Conservation (phyloP, 768 basidiomycete species). For the Lentinula sp. region DNA sequence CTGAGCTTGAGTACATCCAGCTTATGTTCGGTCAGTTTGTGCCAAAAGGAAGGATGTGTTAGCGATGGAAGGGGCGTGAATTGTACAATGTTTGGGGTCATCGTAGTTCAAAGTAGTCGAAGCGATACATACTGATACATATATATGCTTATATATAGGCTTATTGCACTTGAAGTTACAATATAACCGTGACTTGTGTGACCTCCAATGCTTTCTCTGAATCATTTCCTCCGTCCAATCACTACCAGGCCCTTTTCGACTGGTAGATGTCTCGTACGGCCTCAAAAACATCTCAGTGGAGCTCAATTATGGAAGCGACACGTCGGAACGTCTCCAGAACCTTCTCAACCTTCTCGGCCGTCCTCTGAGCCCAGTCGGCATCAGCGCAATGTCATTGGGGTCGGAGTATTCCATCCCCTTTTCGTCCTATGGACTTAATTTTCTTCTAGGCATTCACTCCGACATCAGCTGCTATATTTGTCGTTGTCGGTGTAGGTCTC, state of each 20-base stretch:
- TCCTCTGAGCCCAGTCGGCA: not conserved
- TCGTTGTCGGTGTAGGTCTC: conserved; percentile 76
- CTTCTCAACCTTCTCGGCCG: not conserved
- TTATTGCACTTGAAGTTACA: no score
- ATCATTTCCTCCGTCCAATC: not conserved
- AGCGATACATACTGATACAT: no score
- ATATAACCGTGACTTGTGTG: not conserved
- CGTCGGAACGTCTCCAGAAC: not conserved
- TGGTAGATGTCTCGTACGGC: not conserved
- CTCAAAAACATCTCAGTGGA: not conserved
- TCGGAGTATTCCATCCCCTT: conserved; percentile 1
- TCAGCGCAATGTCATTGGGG: conserved; percentile 13
- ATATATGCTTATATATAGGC: no score
- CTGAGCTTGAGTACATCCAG: conserved; percentile 85
- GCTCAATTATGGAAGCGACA: not conserved
- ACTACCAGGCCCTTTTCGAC: not conserved
- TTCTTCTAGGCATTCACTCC: conserved; percentile 83
- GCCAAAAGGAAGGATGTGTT: conserved; percentile 91
- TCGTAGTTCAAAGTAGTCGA: conserved; percentile 14
- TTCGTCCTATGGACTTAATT: not conserved
- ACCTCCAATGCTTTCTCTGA: not conserved
- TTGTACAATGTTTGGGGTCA: conserved; percentile 61
- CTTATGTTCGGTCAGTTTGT: conserved; percentile 82
- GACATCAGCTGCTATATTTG: conserved; percentile 73
- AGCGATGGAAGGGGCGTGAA: conserved; percentile 86